These are phyloP conservation scores for Hylodesmum podocarpum DNA, from an alignment of 306 rosid species.

Conservation along the genomic window DNA sequence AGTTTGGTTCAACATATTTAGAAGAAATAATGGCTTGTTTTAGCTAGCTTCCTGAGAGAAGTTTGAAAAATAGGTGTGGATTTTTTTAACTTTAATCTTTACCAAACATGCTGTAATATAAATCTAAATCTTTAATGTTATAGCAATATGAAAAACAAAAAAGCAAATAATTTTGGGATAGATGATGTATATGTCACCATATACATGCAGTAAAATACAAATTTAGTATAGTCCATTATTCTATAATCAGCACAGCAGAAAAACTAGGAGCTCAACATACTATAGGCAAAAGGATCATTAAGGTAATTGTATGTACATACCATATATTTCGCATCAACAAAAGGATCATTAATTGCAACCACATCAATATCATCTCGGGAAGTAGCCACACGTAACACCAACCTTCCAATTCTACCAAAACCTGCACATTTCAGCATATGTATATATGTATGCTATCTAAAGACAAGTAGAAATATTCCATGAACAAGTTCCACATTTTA, in stretches of 20 bases:
- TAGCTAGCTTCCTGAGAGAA: background rate
- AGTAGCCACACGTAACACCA: conserved; percentile 85
- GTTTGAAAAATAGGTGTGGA: background rate
- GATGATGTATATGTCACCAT: background rate
- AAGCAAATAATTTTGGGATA: background rate
- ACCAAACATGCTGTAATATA: background rate
- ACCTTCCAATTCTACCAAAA: conserved; percentile 97
- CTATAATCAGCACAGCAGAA: background rate
- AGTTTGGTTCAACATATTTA: background rate
- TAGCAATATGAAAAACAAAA: background rate
- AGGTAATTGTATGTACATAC: conserved; percentile 44
- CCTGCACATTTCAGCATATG: conserved; percentile 53
- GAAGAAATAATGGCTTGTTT: background rate
- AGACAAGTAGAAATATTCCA: background rate
- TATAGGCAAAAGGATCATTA: conserved; percentile 1
- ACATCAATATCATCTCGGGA: conserved; percentile 88
- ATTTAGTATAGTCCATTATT: background rate
- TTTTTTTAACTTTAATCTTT: background rate
- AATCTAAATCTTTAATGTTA: background rate
- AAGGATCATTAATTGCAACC: conserved; percentile 91
- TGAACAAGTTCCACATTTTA: background rate
- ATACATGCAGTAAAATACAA: background rate
- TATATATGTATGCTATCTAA: background rate
- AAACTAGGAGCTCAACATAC: background rate
- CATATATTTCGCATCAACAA: conserved; percentile 92